Evolutionary conservation across 2,329 filamentous ascomycete species (phyloP).

Genomic region (Aspergillus sp.): DNA sequence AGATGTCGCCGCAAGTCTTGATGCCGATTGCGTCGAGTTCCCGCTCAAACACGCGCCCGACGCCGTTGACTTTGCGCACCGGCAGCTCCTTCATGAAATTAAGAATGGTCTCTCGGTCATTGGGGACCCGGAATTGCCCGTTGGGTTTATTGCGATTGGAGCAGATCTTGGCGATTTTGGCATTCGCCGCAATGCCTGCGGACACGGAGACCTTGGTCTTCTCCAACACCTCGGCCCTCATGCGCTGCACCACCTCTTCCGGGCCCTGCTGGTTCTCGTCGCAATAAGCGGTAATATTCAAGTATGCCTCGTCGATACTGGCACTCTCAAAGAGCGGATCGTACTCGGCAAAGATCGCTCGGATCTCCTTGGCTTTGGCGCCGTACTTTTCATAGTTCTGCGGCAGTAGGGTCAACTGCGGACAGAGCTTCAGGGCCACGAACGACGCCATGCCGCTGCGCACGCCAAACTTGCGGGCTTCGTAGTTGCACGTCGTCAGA

Average conservation of each 20-base stretch:
- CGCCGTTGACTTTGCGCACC: conserved; percentile 87
- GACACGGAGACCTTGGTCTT: conserved; percentile 84
- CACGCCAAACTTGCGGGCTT: conserved; percentile 84
- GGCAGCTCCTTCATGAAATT: conserved; percentile 80
- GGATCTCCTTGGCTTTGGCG: conserved; percentile 84
- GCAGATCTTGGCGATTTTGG: conserved; percentile 90
- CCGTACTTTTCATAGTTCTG: conserved; percentile 89
- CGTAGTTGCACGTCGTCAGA: conserved; percentile 77
- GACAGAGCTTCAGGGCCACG: conserved; percentile 91
- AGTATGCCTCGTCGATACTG: conserved; percentile 93
- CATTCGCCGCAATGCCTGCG: conserved; percentile 90
- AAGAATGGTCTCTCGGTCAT: conserved; percentile 73
- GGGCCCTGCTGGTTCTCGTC: conserved; percentile 64
- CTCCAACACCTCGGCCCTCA: conserved; percentile 74
- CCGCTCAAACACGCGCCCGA: conserved; percentile 91
- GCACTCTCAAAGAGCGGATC: conserved; percentile 89
- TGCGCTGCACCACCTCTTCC: conserved; percentile 71
- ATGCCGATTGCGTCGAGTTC: conserved; percentile 86
- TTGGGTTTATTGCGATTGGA: conserved; percentile 97
- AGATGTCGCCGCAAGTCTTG: conserved; percentile 86
- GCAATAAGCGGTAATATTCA: conserved; percentile 92
- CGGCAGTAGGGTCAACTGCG: conserved; percentile 76
- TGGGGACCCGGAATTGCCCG: conserved; percentile 77
- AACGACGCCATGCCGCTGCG: conserved; percentile 95
- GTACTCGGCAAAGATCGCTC: conserved; percentile 79